phyloP scores from a whole-genome alignment of 106 monocot genomes.

The Platanthera zijinensis region DNA sequence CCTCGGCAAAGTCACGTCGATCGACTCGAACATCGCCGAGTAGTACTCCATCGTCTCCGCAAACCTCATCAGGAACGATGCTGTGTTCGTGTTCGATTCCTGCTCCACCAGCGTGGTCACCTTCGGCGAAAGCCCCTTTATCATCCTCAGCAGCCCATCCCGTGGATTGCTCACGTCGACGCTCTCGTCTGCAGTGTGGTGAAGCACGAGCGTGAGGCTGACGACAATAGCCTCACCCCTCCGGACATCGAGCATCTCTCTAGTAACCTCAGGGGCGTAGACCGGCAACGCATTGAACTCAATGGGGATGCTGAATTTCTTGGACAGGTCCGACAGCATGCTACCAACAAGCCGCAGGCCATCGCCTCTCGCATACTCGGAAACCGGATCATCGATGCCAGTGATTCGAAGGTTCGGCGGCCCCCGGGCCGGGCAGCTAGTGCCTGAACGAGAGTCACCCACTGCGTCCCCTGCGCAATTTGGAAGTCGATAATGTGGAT shows the following conservation, averaged over 20 bases:
- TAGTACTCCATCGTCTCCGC: constrained; percentile 80
- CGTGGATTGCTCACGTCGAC: constrained; percentile 85
- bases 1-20: constrained; percentile 54
- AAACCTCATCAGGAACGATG: constrained; percentile 74
- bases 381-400: constrained; percentile 69
- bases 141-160: constrained; percentile 83
- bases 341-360: constrained; percentile 38
- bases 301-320: constrained; percentile 60
- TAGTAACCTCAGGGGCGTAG: constrained; percentile 37
- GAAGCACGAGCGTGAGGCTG: constrained; percentile 77
- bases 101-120: constrained; percentile 85
- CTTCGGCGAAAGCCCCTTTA: constrained; percentile 72
- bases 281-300: constrained; percentile 49
- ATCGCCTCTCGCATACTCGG: constrained; percentile 52
- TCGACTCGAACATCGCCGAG: constrained; percentile 78
- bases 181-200: constrained; percentile 90
- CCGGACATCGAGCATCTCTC: constrained; percentile 69
- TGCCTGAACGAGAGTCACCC: constrained; percentile 84
- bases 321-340: constrained; percentile 45
- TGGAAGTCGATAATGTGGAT: constrained; percentile 92
- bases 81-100: constrained; percentile 84
- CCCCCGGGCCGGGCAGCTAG: constrained; percentile 66
- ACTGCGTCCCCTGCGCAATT: constrained; percentile 82
- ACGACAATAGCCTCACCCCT: constrained; percentile 73
- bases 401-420: constrained; percentile 81